These are phyloP conservation scores for Fusarium heterosporum DNA, from an alignment of 2,329 filamentous ascomycete genomes.

Conservation along the genomic window DNA sequence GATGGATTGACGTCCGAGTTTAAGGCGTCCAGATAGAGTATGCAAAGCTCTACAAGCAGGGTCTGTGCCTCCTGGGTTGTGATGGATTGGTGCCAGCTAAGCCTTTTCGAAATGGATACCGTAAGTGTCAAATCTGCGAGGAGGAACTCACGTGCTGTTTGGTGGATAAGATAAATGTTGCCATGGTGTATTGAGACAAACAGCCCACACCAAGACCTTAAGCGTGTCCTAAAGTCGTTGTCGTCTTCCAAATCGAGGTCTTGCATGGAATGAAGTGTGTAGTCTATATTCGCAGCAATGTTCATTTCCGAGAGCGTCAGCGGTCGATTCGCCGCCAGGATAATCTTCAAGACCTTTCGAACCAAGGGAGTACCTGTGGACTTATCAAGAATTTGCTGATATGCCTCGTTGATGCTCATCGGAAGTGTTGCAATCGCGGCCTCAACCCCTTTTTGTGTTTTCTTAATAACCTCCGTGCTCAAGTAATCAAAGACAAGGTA, in stretches of 20 bases:
- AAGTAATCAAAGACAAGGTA: conserved; percentile 52
- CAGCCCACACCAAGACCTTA: conserved; percentile 46
- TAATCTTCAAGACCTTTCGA: conserved; percentile 41
- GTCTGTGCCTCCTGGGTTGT: rapidly evolving
- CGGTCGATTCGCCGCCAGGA: conserved; percentile 45
- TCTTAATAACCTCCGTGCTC: conserved; percentile 37
- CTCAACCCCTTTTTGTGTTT: conserved; percentile 33
- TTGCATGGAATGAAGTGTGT: conserved; percentile 12
- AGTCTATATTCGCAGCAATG: conserved; percentile 41
- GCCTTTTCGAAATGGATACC: not conserved
- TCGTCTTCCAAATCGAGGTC: conserved; percentile 43
- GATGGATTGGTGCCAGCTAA: not conserved
- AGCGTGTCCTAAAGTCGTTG: conserved; percentile 29
- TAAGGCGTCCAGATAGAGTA: not conserved
- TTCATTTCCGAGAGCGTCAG: conserved; percentile 48
- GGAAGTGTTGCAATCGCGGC: conserved; percentile 43
- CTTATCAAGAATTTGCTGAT: conserved; percentile 47
- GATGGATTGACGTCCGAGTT: too few species aligned
- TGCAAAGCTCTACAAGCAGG: not conserved
- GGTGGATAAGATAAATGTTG: conserved; percentile 50
- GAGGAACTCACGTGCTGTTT: conserved; percentile 51
- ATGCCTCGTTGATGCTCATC: conserved; percentile 46
- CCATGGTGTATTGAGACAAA: conserved; percentile 47
- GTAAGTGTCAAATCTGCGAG: conserved; percentile 23
- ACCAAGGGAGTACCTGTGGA: conserved; percentile 14